Base-by-base conservation (phyloP, 2,329 filamentous ascomycete genomes). In the Penicillium freii region DNA sequence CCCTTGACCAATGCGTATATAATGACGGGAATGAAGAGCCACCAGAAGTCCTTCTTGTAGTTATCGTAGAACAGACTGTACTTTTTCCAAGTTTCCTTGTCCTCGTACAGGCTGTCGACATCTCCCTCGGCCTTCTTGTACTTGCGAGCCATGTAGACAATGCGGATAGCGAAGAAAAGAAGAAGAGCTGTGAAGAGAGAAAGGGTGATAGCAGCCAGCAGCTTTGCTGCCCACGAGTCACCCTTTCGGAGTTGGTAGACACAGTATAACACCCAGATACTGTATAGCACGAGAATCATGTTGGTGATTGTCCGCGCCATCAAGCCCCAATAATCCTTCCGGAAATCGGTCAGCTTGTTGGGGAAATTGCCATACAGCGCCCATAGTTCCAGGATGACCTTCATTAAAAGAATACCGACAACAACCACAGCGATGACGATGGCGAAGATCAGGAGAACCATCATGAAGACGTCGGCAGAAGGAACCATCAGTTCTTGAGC, bases 41-140 rank as follows among this genome's bases (percentile, higher is more conserved):
- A 97, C 94, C 94, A 99, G 80, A 93, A 96, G 66, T 87, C 86
- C 75, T 90, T 91, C 79, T 91, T 92, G 82, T 96, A 97, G 66
- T 88, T 88, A 69, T 97, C 94, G 80, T 99, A 99, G 78, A 99
- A 97, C 61, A 97, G 82, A 69, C 90, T 94, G 82, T 99, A 99
- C 79, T 94, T 96, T 73, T 91, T 83, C 92, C 94, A 97, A 40
- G 88, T 87, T 57, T 89, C 84, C 80, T 94, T 95, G 77, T 97
- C 84, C 59, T 97, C 90, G 75, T 92, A 97, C 9, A 99, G 82
- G 13, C 80, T 84, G 17, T 82, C 81, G 0, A 83, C 76, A 70
- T 92, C 89, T 56, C 93, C 93, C 64, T 96, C 87, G 31, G 80
- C 69, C 69, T 86, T 82, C 80, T 90, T 93, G 63, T 91, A 87